A percentile compares a stretch with the other conserved stretches of the same genome.
phyloP scores from a whole-genome alignment of 2,329 filamentous ascomycete species.

The Penicillium polonicum region DNA sequence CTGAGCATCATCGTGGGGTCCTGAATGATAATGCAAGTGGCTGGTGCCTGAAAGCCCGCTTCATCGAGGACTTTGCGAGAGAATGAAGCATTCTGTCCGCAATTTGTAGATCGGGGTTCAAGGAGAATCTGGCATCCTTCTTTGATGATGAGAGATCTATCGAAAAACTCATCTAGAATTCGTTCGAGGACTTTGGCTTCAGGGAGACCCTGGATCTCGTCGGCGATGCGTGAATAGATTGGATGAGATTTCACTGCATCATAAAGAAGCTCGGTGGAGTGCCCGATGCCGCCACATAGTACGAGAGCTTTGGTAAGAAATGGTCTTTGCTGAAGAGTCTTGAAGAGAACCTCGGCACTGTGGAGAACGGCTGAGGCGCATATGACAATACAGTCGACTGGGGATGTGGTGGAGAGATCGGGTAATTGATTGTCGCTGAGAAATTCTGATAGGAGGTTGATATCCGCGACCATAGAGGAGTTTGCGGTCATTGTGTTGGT shows the following conservation, averaged over 20 bases:
- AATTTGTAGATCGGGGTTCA: slow-evolving; percentile 49
- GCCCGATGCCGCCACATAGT: slow-evolving; percentile 48
- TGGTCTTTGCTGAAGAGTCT: slow-evolving; percentile 30
- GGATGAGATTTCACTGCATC: slow-evolving; percentile 39
- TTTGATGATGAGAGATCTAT: slow-evolving; percentile 24
- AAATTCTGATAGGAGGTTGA: slow-evolving; percentile 27
- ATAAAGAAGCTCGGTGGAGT: slow-evolving; percentile 47
- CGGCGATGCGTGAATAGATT: slow-evolving; percentile 28
- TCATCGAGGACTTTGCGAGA: slow-evolving; percentile 38
- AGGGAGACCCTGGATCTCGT: slow-evolving; percentile 35
- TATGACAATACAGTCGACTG: slow-evolving; percentile 41
- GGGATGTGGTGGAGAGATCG: slow-evolving; percentile 2
- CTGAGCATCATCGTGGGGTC: slow-evolving; percentile 49
- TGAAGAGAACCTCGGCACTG: slow-evolving; percentile 38
- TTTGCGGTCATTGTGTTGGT: neutral
- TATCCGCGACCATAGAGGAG: neutral
- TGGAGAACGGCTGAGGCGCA: slow-evolving; percentile 43
- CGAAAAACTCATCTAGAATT: slow-evolving; percentile 31
- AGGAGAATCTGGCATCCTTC: slow-evolving; percentile 37
- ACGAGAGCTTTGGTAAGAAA: slow-evolving; percentile 38
- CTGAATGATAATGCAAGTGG: slow-evolving; percentile 41
- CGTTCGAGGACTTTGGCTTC: slow-evolving; percentile 43
- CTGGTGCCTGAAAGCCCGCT: slow-evolving; percentile 21
- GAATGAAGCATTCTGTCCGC: slow-evolving; percentile 46
- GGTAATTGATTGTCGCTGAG: slow-evolving; percentile 10